A percentile compares a stretch with the other conserved stretches of the same genome.
Evolutionary conservation across 1,284 basidiomycete genomes (phyloP).

Genomic region (Puccinia hordei): DNA sequence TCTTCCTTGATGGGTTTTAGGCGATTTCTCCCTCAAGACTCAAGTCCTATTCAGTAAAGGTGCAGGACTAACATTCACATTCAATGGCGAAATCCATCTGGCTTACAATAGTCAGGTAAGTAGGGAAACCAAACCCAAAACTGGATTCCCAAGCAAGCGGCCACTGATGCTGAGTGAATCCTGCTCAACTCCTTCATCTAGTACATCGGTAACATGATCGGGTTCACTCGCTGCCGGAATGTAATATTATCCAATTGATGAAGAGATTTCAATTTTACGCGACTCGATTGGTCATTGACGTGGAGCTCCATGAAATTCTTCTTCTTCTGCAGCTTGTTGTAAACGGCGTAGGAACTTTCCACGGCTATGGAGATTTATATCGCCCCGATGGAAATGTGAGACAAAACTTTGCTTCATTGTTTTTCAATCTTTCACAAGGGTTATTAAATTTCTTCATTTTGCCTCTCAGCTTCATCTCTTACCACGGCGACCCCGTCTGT

Average conservation of each 20-base stretch:
- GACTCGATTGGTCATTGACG: not conserved
- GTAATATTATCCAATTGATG: not conserved
- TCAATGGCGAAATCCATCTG: constrained; percentile 17
- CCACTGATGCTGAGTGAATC: not conserved
- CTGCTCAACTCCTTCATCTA: not conserved
- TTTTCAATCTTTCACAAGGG: not conserved
- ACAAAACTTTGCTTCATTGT: not conserved
- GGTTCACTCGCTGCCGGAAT: constrained; percentile 9
- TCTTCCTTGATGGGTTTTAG: not conserved
- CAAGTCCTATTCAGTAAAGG: constrained; percentile 3
- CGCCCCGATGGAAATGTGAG: constrained; percentile 36
- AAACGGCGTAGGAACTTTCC: constrained; percentile 15
- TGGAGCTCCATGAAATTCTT: not conserved
- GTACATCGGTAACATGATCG: constrained; percentile 32
- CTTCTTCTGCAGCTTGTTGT: constrained; percentile 19
- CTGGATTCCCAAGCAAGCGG: not conserved
- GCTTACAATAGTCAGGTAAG: constrained; percentile 11
- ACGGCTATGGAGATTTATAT: constrained; percentile 34
- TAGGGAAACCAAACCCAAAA: not conserved
- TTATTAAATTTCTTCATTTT: not conserved
- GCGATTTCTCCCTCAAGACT: constrained; percentile 16
- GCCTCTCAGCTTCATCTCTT: not conserved
- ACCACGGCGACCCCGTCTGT: constrained; percentile 30
- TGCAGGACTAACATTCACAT: constrained; percentile 11
- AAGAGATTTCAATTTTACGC: not conserved